Conservation (phyloP, 1,284 basidiomycete genomes). For the Sporisorium graminicola region DNA sequence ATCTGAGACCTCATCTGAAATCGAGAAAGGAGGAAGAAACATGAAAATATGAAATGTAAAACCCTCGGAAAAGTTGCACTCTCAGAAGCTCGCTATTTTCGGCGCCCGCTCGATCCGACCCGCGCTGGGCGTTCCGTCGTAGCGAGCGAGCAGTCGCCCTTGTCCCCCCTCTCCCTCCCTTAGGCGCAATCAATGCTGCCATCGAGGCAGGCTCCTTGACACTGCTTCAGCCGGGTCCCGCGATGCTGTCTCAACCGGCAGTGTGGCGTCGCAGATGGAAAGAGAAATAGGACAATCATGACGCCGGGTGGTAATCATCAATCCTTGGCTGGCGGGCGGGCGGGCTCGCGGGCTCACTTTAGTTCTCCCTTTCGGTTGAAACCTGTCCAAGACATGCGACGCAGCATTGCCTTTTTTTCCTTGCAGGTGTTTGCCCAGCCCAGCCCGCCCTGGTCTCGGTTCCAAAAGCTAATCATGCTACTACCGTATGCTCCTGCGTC, state of each 20-base stretch:
- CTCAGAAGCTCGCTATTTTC: constrained; percentile 3
- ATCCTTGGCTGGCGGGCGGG: background rate
- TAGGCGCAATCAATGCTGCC: background rate
- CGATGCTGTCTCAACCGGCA: too few relatives aligned
- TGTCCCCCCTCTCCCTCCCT: too few relatives aligned
- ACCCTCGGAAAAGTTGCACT: background rate
- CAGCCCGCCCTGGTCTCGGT: background rate
- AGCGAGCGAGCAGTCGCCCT: background rate
- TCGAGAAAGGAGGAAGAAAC: background rate
- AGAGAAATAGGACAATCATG: background rate
- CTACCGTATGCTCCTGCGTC: background rate
- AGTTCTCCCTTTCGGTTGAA: background rate
- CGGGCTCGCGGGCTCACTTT: background rate
- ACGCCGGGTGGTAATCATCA: background rate
- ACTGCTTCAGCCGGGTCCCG: background rate
- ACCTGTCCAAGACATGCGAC: constrained; percentile 7
- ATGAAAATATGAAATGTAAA: background rate
- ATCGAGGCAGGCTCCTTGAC: too few relatives aligned
- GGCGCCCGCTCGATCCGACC: constrained; percentile 8
- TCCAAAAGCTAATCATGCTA: background rate
- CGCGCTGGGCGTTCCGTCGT: constrained; percentile 7
- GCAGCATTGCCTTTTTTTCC: background rate
- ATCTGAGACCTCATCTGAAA: constrained; percentile 1
- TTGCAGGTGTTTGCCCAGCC: constrained; percentile 2
- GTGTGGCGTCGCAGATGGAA: too few relatives aligned